phyloP scores from a whole-genome alignment of 192 early-diverging fungal genomes.

The Globomyces pollinis-pini region DNA sequence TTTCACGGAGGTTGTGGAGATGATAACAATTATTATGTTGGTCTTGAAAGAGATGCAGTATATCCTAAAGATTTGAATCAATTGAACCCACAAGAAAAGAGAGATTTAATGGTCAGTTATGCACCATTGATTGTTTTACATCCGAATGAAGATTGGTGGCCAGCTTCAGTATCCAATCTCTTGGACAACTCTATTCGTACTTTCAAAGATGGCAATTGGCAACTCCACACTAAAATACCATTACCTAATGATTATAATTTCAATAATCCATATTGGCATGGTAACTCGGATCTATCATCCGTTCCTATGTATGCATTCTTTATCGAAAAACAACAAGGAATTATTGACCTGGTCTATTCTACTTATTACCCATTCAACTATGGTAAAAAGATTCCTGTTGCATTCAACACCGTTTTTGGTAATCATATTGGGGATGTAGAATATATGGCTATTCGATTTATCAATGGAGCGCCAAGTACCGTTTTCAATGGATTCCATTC shows the following conservation, averaged over 20 bases:
- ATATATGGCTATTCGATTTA: not conserved
- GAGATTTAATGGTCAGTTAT: not conserved
- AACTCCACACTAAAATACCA: too few relatives aligned
- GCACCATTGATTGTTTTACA: not conserved
- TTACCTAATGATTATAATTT: not conserved
- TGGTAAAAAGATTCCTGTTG: not conserved
- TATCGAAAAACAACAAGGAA: not conserved
- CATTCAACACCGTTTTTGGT: not conserved
- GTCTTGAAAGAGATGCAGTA: not conserved
- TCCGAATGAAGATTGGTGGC: not conserved
- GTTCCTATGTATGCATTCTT: not conserved
- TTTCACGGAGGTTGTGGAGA: not conserved
- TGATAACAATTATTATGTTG: not conserved
- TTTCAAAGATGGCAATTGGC: too few relatives aligned
- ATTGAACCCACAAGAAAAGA: not conserved
- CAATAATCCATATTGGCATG: not conserved
- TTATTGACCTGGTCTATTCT: not conserved
- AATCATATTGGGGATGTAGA: not conserved
- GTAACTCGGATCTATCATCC: not conserved
- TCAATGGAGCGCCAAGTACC: not conserved
- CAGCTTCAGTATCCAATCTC: not conserved
- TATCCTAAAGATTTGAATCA: not conserved
- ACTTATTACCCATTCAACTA: not conserved
- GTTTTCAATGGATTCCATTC: not conserved
- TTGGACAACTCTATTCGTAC: too few relatives aligned